Evolutionary conservation across 2,329 filamentous ascomycete genomes (phyloP), one percentile per base, ranked within the genome.

Genomic region (Alternaria panax): DNA sequence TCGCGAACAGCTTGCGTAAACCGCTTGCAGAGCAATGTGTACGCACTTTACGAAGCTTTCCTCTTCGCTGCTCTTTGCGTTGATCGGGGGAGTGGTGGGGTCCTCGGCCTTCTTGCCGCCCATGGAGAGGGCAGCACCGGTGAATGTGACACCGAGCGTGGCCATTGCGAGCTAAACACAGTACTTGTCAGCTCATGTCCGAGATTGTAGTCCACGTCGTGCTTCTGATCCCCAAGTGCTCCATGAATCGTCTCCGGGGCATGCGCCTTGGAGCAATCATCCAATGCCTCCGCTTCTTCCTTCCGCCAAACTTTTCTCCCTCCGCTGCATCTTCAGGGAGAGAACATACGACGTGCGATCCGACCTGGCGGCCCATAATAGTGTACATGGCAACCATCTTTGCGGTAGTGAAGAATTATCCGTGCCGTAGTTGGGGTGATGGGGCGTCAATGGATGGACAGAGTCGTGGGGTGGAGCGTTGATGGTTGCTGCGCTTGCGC

Each of bases 1-100:
- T 40, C 41, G n/a, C 36, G 16, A 16, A n/a, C 34, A 41, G 14
- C 48, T 38, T 41, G 20, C 38, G 20, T 14, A 41, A 7, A 20
- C 8, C 20, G 24, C 38, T 41, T 22, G 5, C 4, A 32, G 1
- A 12, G 27, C n/a, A 18, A 18, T 48, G 28, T 48, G 45, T 43
- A 51, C 85, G 64, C 85, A 90, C 87, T 88, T 85, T 74, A 90
- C 87, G 78, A 89, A 90, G 73, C 84, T 84, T 81, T 89, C 87
- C 81, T 90, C 87, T 69, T 89, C 87, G 79, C 88, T 88, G 81
- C 85, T 88, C 72, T 82, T 81, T 53, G 87, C 87, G 74, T 88
- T 86, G 79, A 89, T 87, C 41, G 87, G 85, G 55, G 87, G 87
- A 48, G 60, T 59, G 22, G 63, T 67, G 36, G 71, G 59, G 36